Base-by-base conservation (phyloP, 306 rosid species). In the Medicago ruthenica region DNA sequence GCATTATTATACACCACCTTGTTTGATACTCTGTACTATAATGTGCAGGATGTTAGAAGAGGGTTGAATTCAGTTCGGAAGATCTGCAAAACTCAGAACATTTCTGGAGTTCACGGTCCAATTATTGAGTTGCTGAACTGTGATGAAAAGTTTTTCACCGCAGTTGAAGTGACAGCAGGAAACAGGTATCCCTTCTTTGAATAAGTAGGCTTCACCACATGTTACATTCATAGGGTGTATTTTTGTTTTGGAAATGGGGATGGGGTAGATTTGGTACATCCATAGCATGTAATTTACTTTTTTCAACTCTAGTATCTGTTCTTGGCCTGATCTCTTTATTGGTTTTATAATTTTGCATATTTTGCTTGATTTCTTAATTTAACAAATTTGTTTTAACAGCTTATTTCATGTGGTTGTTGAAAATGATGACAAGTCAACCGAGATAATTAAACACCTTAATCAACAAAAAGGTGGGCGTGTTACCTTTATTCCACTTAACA, bases 121-220 rank as follows among this genome's bases (percentile, higher is more conserved):
- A 89, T 94, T 72, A 90, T 94, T 71, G 97, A 94, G 92, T 80
- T 92, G 85, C 84, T 94, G 78, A 90, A 84, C 67, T 94, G 98
- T 54, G 98, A 94, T 16, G 98, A 94, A 16, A 94, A 76, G 13
- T 88, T 91, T 83, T 94, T 91, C 80, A 94, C 95, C 5, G 97
- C 98, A 5, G 98, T 94, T 75, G 97, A 94, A 87, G 98, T 94
- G 70, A 90, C 97, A 48, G 98, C 98, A 1, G 97, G 95, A 83
- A 94, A 94, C 85, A 94, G 98, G 98, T 40, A 39, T 41, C 41
- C 7, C 22, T 77, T 68, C 21, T 57, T 74, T 16, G 51, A 31
- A 63, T 44, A 47, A 27, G 13, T 16, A 4, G 62, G 36, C 69
- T 67, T 36, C 21, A 39, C 44, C 59, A 44, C 0, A 2, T 42